phyloP scores from a whole-genome alignment of 2,329 filamentous ascomycete species.

The Tolypocladium endophyticum region DNA sequence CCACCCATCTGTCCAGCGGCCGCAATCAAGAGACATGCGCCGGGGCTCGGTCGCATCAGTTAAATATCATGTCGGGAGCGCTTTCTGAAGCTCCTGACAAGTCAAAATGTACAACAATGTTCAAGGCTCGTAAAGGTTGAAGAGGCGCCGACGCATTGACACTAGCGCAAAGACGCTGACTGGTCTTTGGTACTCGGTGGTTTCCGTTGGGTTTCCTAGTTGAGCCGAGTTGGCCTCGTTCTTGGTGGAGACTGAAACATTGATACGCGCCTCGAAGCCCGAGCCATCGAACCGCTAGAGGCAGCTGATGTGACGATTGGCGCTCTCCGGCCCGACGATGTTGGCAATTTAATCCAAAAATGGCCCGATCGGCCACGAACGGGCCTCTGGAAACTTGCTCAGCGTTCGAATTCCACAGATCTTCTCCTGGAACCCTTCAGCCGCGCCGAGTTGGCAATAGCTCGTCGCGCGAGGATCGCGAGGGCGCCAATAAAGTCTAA shows the following conservation, averaged over 20 bases:
- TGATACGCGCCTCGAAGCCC: background rate
- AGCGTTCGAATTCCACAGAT: background rate
- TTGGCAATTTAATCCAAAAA: background rate
- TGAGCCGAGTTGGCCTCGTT: background rate
- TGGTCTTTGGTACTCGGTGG: background rate
- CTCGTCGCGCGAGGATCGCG: background rate
- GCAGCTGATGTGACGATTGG: background rate
- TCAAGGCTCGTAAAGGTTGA: background rate
- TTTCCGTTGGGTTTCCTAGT: background rate
- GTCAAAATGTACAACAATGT: background rate
- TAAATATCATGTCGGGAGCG: background rate
- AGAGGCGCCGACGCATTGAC: background rate
- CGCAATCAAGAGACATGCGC: conserved; percentile 1
- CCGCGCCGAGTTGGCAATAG: background rate
- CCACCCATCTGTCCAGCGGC: background rate
- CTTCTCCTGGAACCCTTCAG: background rate
- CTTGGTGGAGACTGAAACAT: background rate
- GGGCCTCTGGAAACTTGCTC: background rate
- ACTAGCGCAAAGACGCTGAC: background rate
- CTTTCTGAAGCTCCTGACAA: background rate
- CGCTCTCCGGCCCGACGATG: background rate
- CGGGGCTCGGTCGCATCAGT: background rate
- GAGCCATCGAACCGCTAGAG: background rate
- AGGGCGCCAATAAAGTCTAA: conserved; percentile 1
- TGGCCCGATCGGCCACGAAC: background rate